A percentile compares a stretch with the other conserved stretches of the same genome.
Conservation (phyloP, 1,284 basidiomycete genomes). For the Austroboletus niveus region DNA sequence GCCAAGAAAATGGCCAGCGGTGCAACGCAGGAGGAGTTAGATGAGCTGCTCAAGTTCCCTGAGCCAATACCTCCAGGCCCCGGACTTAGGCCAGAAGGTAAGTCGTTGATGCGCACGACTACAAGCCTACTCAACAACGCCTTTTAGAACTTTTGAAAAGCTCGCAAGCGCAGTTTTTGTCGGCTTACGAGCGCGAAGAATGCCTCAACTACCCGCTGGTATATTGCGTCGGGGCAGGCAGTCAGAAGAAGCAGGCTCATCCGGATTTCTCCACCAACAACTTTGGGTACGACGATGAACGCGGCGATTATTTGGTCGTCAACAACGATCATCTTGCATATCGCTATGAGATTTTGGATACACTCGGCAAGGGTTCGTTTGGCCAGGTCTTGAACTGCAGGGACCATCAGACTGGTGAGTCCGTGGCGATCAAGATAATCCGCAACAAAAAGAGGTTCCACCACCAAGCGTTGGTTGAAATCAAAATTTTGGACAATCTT, state of each 20-base stretch:
- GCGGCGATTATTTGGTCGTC: constrained; percentile 94
- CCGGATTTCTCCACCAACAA: constrained; percentile 81
- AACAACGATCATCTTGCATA: constrained; percentile 93
- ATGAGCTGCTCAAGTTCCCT: constrained; percentile 90
- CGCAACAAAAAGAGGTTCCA: constrained; percentile 99
- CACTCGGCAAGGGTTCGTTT: constrained; percentile 97
- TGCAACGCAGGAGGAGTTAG: constrained; percentile 81
- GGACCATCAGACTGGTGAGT: constrained; percentile 95
- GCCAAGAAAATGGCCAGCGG: constrained; percentile 85
- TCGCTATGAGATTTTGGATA: constrained; percentile 91
- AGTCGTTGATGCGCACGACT: constrained; percentile 27
- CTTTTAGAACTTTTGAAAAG: constrained; percentile 59
- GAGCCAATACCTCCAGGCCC: constrained; percentile 77
- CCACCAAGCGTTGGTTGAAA: constrained; percentile 97
- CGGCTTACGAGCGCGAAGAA: constrained; percentile 89
- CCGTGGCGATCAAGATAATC: constrained; percentile 98
- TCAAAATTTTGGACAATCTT: constrained; percentile 96
- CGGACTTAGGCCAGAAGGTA: constrained; percentile 72
- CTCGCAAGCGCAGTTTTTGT: constrained; percentile 62
- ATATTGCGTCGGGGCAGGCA: constrained; percentile 81
- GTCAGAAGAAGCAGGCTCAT: constrained; percentile 79
- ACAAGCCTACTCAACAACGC: constrained; percentile 5
- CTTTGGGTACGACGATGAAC: constrained; percentile 96
- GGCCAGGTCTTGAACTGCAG: constrained; percentile 96
- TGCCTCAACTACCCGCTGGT: constrained; percentile 86